Conservation (phyloP, 2,329 filamentous ascomycete genomes). For the Fusarium redolens region DNA sequence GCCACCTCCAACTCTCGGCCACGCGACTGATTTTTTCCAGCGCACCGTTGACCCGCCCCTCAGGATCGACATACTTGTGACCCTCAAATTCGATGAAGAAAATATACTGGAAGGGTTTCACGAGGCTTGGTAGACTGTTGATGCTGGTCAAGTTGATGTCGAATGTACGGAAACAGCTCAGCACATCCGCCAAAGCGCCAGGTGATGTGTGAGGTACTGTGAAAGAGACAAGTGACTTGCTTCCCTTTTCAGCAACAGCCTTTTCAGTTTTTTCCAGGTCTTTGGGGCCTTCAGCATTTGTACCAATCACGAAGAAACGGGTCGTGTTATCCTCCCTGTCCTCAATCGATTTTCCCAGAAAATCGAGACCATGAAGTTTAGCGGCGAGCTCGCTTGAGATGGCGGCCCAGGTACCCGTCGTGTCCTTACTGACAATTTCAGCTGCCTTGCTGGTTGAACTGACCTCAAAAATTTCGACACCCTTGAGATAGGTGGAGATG, state of each 20-base stretch:
- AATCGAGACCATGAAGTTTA: constrained; percentile 71
- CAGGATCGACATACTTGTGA: constrained; percentile 61
- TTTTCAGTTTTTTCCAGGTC: constrained; percentile 45
- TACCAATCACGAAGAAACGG: constrained; percentile 76
- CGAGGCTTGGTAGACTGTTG: constrained; percentile 83
- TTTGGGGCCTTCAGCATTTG: constrained; percentile 43
- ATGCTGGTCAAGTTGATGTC: constrained; percentile 90
- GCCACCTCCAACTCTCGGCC: constrained; percentile 73
- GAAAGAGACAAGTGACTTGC: constrained; percentile 85
- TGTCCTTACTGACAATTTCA: constrained; percentile 74
- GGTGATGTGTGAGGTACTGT: constrained; percentile 81
- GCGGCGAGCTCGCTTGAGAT: constrained; percentile 83
- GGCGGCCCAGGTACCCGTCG: constrained; percentile 74
- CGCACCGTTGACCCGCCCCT: constrained; percentile 69
- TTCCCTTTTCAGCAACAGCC: constrained; percentile 45
- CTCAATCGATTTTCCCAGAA: constrained; percentile 78
- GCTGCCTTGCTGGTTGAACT: constrained; percentile 88
- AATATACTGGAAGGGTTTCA: constrained; percentile 86
- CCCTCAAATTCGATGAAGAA: constrained; percentile 94
- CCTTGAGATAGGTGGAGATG: constrained; percentile 75
- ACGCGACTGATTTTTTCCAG: constrained; percentile 67
- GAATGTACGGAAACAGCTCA: constrained; percentile 80
- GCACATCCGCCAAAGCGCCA: constrained; percentile 83
- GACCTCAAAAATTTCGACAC: constrained; percentile 83
- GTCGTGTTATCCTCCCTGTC: constrained; percentile 82